Evolutionary conservation across 2,329 filamentous ascomycete species (phyloP), one percentile per base, ranked within the genome.

Genomic region (Ophiognomonia clavigignenti-juglandacearum): DNA sequence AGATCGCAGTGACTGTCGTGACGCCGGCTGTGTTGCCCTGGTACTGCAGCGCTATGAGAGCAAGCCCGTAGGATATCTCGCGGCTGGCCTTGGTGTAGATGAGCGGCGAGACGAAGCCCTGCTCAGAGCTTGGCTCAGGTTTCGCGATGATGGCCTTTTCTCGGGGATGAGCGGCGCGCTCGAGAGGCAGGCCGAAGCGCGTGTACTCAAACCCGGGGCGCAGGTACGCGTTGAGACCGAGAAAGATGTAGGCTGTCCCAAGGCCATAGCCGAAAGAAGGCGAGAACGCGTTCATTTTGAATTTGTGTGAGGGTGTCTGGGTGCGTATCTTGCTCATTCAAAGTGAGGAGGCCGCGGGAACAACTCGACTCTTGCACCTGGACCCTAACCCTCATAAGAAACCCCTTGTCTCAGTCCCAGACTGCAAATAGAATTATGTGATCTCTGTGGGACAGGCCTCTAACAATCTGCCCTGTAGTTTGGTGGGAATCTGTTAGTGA

Each of bases 51-150:
- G 49, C 54, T 20, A 64, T 40, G 39, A 66, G 38, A 0, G 56
- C 45, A 2, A 60, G n/a, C 14, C 64, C 64, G 40, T 61, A 66
- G 2, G 54, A 57, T 4, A 65, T 36, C 47, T 67, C 64, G 3
- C 64, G 61, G 8, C 63, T 54, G 6, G 61, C 63, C 43, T 67
- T 65, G 48, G 65, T 58, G 40, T 63, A 63, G 50, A 67, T 61
- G 16, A 66, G 60, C 2, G 64, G 59, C 19, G 64, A 67, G 7
- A 50, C 26, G 8, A 27, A 29, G 39, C n/a, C 39, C 3, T 14
- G 22, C 34, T n/a, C n/a, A 18, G 24, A 6, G 18, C 3, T 29
- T 20, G 5, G 26, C 9, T 43, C 41, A 24, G 6, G 41, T 11
- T 5, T 23, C 13, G 4, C 40, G 40, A 13, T 14, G 22, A 29